Evolutionary conservation across 176 grass and related monocot genomes (phyloP).

Genomic region (Zoysia japonica): DNA sequence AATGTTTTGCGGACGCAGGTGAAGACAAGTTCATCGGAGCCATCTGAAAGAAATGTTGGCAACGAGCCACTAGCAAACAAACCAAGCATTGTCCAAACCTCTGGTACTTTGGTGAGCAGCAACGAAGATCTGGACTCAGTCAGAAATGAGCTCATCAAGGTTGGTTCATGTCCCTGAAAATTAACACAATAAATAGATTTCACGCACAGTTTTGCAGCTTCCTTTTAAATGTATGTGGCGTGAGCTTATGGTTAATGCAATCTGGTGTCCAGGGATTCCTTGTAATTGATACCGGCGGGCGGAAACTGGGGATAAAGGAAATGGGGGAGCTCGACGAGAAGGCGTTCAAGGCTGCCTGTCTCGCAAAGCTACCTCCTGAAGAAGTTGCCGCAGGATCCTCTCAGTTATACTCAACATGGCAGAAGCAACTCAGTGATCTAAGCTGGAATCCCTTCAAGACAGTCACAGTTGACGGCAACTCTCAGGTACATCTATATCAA

Average conservation of each 20-base stretch:
- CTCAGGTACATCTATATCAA: constrained; percentile 7
- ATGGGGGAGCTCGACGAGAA: constrained; percentile 47
- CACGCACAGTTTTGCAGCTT: background rate
- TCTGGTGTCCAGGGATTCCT: constrained; percentile 30
- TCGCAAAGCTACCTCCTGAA: constrained; percentile 24
- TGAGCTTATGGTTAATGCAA: background rate
- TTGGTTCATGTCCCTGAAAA: background rate
- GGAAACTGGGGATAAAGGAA: constrained; percentile 46
- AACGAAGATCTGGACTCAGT: constrained; percentile 26
- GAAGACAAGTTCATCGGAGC: background rate
- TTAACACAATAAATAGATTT: background rate
- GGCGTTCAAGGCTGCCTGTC: constrained; percentile 35
- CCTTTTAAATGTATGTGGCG: background rate
- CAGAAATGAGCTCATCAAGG: constrained; percentile 42
- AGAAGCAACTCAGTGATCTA: constrained; percentile 34
- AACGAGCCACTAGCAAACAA: background rate
- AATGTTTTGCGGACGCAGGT: background rate
- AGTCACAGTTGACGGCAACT: constrained; percentile 25
- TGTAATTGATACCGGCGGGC: constrained; percentile 4
- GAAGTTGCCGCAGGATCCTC: background rate
- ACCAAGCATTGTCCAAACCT: background rate
- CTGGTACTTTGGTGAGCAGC: background rate
- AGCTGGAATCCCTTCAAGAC: constrained; percentile 50
- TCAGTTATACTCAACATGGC: constrained; percentile 38
- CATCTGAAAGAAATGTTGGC: background rate